These are phyloP conservation scores for Diaporthe nobilis DNA, from an alignment of 2,329 filamentous ascomycete species.

Conservation along the genomic window DNA sequence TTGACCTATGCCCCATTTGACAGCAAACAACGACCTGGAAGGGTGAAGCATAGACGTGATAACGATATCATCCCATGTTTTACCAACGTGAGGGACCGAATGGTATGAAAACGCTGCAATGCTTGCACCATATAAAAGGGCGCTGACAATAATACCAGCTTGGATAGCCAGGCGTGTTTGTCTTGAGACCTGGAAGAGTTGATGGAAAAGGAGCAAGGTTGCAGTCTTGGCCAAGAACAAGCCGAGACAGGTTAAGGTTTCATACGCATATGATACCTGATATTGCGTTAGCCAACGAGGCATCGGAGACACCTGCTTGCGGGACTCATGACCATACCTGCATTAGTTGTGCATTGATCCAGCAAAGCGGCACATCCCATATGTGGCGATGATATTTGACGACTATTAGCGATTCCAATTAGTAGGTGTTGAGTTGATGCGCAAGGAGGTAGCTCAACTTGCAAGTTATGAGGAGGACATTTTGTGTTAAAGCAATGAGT, in stretches of 20 bases:
- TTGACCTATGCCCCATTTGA: neutral
- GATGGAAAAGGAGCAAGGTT: neutral
- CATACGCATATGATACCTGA: neutral
- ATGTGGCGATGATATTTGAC: constrained; percentile 12
- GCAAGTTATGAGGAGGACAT: too few species aligned
- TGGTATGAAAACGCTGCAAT: neutral
- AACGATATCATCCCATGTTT: constrained; percentile 9
- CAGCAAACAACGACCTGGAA: neutral
- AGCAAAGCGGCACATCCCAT: constrained; percentile 14
- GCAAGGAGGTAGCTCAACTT: too few species aligned
- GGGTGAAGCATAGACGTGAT: neutral
- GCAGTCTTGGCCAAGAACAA: constrained; percentile 1
- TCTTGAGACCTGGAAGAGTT: constrained; percentile 15
- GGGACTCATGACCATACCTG: neutral
- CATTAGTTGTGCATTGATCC: neutral
- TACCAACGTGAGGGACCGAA: neutral
- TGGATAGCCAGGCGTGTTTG: neutral
- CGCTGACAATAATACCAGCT: neutral
- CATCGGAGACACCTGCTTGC: too few species aligned
- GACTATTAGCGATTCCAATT: neutral
- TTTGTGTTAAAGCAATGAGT: too few species aligned
- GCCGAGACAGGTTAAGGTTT: neutral
- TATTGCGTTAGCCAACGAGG: neutral
- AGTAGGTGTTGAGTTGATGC: too few species aligned
- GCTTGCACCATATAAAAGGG: neutral